These are phyloP conservation scores for Dendrobium chrysotoxum DNA, from an alignment of 106 monocot genomes.

Conservation along the genomic window DNA sequence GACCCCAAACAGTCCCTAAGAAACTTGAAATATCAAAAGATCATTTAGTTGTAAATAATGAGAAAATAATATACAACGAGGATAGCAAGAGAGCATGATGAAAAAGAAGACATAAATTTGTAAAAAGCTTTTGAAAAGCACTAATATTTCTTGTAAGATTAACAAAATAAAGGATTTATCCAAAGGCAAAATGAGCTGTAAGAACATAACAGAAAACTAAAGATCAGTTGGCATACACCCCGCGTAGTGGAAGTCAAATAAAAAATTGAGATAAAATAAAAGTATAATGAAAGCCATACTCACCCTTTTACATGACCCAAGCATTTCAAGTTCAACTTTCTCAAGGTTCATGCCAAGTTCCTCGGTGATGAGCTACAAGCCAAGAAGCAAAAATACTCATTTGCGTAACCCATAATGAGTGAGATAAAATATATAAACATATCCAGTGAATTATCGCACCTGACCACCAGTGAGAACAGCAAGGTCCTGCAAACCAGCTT, in stretches of 20 bases:
- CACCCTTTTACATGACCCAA: slow-evolving; percentile 92
- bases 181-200: background rate
- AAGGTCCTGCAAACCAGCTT: slow-evolving; percentile 75
- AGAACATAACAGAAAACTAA: background rate
- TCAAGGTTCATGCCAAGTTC: slow-evolving; percentile 99
- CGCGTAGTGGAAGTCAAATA: background rate
- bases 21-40: too few relatives aligned
- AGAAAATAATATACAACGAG: background rate
- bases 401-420: background rate
- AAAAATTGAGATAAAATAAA: background rate
- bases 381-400: background rate
- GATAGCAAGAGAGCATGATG: background rate
- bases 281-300: background rate
- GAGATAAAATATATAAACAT: background rate
- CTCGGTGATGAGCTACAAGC: slow-evolving; percentile 70
- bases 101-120: background rate
- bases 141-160: too few relatives aligned
- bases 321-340: slow-evolving; percentile 76
- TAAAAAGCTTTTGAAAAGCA: too few relatives aligned
- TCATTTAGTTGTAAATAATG: background rate
- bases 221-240: background rate
- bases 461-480: slow-evolving; percentile 78
- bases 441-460: slow-evolving; percentile 22
- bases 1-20: too few relatives aligned
- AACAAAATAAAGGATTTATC: too few relatives aligned